Percentiles rank a stretch among this genome's conserved stretches.
Evolutionary conservation across 2,329 filamentous ascomycete species (phyloP).

Genomic region (Aspergillus luchuensis): DNA sequence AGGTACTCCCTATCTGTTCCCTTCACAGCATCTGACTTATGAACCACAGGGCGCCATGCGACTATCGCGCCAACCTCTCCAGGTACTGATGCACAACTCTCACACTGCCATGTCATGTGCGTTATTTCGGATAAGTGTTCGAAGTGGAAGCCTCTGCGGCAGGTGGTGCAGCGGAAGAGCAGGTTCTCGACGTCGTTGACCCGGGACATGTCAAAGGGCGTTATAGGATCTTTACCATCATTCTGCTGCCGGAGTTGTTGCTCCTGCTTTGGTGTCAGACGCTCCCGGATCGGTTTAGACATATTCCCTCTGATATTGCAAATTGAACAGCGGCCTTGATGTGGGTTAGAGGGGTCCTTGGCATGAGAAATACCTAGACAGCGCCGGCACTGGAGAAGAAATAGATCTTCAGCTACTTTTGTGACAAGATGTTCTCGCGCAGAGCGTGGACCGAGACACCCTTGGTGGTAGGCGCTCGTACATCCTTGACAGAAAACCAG

Average conservation of each 20-base stretch:
- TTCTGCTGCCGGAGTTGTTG: conserved; percentile 81
- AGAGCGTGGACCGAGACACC: conserved; percentile 74
- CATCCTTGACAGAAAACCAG: conserved; percentile 92
- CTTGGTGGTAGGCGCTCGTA: conserved; percentile 77
- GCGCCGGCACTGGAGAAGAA: conserved; percentile 85
- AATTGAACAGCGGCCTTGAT: conserved; percentile 69
- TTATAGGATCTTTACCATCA: conserved; percentile 73
- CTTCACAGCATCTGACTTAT: conserved; percentile 53
- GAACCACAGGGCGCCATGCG: conserved; percentile 77
- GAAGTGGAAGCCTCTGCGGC: conserved; percentile 78
- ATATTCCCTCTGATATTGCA: conserved; percentile 68
- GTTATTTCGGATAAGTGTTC: conserved; percentile 70
- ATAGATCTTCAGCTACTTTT: conserved; percentile 74
- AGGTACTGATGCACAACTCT: conserved; percentile 67
- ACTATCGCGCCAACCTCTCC: conserved; percentile 76
- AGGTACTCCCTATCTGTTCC: conserved; percentile 90
- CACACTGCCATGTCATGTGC: conserved; percentile 67
- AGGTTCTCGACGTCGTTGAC: conserved; percentile 76
- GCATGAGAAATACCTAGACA: conserved; percentile 71
- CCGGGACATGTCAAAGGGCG: conserved; percentile 60
- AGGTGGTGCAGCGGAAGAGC: conserved; percentile 78
- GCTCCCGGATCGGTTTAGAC: conserved; percentile 73
- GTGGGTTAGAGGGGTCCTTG: conserved; percentile 70
- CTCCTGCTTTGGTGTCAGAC: conserved; percentile 75
- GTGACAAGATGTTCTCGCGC: conserved; percentile 84